Conservation (phyloP, 2,329 filamentous ascomycete species). For the Onygenales sp. region DNA sequence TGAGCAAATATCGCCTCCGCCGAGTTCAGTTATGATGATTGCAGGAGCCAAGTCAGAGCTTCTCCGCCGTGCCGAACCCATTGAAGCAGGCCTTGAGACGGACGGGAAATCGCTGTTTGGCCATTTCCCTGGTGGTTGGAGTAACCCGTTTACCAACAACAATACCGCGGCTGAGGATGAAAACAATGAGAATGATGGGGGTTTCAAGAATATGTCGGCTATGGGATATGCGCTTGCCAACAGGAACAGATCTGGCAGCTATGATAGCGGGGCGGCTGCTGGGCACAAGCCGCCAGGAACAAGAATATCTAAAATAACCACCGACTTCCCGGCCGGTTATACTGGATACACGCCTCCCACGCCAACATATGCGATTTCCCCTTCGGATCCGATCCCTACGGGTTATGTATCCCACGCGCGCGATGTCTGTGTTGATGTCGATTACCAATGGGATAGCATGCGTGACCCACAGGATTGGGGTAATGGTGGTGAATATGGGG, state of each 20-base stretch:
- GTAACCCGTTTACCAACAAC: conserved; percentile 25
- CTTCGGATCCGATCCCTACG: conserved; percentile 68
- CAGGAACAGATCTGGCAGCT: conserved; percentile 41
- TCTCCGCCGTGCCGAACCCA: conserved; percentile 60
- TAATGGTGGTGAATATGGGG: conserved; percentile 74
- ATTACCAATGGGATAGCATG: conserved; percentile 95
- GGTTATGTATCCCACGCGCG: conserved; percentile 87
- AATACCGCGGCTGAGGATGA: conserved; percentile 15
- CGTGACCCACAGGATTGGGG: conserved; percentile 70
- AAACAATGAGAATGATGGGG: conserved; percentile 15
- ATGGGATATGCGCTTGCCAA: conserved; percentile 30
- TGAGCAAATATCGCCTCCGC: conserved; percentile 81
- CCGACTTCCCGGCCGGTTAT: conserved; percentile 20
- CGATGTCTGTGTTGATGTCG: conserved; percentile 75
- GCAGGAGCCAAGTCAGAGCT: conserved; percentile 81
- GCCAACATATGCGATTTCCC: conserved; percentile 74
- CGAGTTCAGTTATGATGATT: conserved; percentile 77
- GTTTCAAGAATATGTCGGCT: conserved; percentile 21
- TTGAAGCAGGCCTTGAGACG: conserved; percentile 35
- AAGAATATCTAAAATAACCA: conserved; percentile 23
- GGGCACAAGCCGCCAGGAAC: conserved; percentile 11
- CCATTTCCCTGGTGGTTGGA: conserved; percentile 49
- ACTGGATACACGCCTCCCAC: conserved; percentile 62
- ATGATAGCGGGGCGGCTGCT: conserved; percentile 26
- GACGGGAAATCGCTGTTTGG: conserved; percentile 30